Conservation (phyloP, 345 rosid species). For the Microcos paniculata region DNA sequence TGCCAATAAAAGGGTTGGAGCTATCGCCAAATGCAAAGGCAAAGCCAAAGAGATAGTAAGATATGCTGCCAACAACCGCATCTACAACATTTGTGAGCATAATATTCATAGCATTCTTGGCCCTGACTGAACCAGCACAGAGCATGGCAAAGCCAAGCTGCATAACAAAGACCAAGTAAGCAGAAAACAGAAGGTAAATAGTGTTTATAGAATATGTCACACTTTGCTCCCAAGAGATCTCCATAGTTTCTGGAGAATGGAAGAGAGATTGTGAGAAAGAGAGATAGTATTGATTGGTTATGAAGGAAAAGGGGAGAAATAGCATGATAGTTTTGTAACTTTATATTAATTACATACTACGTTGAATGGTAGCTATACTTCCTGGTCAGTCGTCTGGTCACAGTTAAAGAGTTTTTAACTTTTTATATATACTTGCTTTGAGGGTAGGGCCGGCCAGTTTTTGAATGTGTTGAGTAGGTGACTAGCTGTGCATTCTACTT, state of each 20-base stretch:
- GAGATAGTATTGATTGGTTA: background rate
- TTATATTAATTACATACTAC: background rate
- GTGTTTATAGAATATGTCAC: conserved; percentile 56
- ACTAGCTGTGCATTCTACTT: conserved; percentile 23
- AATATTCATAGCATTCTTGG: conserved; percentile 68
- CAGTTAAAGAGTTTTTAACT: no score
- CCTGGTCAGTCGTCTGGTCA: no score
- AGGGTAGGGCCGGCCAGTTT: conserved; percentile 5
- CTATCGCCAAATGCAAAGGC: conserved; percentile 63
- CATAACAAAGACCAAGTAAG: conserved; percentile 60
- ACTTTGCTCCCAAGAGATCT: conserved; percentile 55
- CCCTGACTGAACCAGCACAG: conserved; percentile 70
- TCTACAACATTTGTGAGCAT: conserved; percentile 74
- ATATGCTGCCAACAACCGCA: conserved; percentile 69
- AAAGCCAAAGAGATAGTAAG: conserved; percentile 69
- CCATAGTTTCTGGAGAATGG: conserved; percentile 26
- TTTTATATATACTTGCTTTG: background rate
- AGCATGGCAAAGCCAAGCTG: conserved; percentile 80
- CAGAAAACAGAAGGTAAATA: conserved; percentile 61
- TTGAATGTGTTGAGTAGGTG: background rate
- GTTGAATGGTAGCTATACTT: background rate
- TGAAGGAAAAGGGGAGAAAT: conserved; percentile 5
- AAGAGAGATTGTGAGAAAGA: background rate
- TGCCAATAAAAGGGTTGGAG: conserved; percentile 59
- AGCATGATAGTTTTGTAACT: background rate